Evolutionary conservation across 192 early-diverging fungal genomes (phyloP), one percentile per base, ranked within the genome.

Genomic region (Geosiphon pyriformis): DNA sequence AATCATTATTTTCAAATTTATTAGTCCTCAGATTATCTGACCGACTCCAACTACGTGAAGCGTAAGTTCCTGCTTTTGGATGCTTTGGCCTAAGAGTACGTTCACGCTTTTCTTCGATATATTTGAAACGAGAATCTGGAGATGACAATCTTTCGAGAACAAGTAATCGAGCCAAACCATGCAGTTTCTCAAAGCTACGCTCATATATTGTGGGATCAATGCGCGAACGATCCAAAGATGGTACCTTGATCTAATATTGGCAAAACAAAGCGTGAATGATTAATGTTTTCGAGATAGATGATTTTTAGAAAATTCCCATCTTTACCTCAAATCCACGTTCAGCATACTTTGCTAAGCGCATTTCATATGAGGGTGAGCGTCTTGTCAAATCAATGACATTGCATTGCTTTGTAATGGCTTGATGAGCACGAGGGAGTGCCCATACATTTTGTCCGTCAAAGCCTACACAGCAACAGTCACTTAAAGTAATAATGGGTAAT

Each of bases 1-100:
- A 61, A 61, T 61, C 59, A 27, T 18, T 61, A 47, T 61, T 61
- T 48, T 47, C 23, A 47, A 61, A 61, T 26, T 47, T 61, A 27
- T 10, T 61, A 25, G 20, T 46, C 20, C 29, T 22, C 2, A 60
- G 2, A 29, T 60, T 60, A 0, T 0, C 1, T 17, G 0, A 11
- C 26, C 59, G 37, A 15, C 3, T 3, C 23, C 12, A 47, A 31
- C 11, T 42, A 8, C 59, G n/a, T 27, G 59, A 61, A 15, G 18
- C 22, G 47, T 61, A 61, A 12, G 37, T 11, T 52, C 50, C 50
- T 20, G 50, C 7, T 25, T 42, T 47, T 29, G 59, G 59, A 15
- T 25, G 37, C 27, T 46, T 47, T 61, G 59, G 59, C 2, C 59
- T 33, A n/a, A 52, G 20, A 3, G 4, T n/a, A 4, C 50, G 50